phyloP scores from a whole-genome alignment of 2,329 filamentous ascomycete genomes.

The Calonectria montana region DNA sequence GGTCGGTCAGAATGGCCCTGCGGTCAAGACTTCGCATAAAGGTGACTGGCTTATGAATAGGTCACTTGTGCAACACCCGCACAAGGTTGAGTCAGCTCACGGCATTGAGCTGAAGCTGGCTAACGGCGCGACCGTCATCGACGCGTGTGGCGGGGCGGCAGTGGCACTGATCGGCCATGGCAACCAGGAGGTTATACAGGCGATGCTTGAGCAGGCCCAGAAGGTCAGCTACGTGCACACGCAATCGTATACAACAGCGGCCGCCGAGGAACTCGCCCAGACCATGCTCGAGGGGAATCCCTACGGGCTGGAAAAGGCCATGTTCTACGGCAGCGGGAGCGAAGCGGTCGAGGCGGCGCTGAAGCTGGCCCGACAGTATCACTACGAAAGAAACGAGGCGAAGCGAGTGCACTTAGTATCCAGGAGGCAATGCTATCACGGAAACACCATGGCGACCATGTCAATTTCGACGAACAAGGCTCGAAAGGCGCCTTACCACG shows the following conservation, averaged over 20 bases:
- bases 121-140: conserved; percentile 68
- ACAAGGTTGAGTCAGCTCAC: conserved; percentile 54
- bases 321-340: conserved; percentile 40
- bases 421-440: conserved; percentile 57
- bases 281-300: conserved; percentile 30
- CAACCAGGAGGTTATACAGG: conserved; percentile 64
- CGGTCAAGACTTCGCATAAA: not conserved
- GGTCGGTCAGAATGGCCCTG: not conserved
- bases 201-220: conserved; percentile 66
- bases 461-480: conserved; percentile 44
- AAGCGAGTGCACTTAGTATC: conserved; percentile 47
- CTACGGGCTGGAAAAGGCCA: conserved; percentile 36
- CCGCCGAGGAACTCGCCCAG: conserved; percentile 36
- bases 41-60: conserved; percentile 41
- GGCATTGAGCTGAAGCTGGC: conserved; percentile 48
- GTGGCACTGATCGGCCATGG: conserved; percentile 74
- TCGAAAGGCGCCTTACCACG: conserved; percentile 29
- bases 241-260: conserved; percentile 32
- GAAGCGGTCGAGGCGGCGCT: conserved; percentile 59
- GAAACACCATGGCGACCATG: conserved; percentile 59
- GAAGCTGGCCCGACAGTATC: conserved; percentile 61
- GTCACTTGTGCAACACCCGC: conserved; percentile 39
- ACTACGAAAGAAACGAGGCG: conserved; percentile 50
- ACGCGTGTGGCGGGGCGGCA: conserved; percentile 75
- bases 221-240: conserved; percentile 41